These are phyloP conservation scores for Plenodomus tracheiphilus DNA, from an alignment of 2,329 filamentous ascomycete genomes.

Conservation along the genomic window DNA sequence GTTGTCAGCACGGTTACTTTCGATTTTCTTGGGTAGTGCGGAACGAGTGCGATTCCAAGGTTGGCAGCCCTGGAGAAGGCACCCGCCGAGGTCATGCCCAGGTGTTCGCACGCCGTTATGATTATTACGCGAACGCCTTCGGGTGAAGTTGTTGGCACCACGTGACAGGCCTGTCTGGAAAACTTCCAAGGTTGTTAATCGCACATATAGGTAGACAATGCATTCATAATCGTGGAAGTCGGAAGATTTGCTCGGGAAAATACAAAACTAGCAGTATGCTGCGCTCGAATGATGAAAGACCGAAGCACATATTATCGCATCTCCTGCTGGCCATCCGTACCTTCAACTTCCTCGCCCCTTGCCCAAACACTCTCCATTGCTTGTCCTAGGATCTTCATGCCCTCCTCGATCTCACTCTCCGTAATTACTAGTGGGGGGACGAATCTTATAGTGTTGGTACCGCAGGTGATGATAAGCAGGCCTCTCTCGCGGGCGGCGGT, in stretches of 20 bases:
- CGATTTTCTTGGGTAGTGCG: too few species aligned
- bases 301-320: conserved; percentile 24
- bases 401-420: conserved; percentile 77
- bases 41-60: too few species aligned
- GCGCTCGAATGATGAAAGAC: conserved; percentile 12
- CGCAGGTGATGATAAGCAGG: conserved; percentile 86
- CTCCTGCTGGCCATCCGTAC: conserved; percentile 40
- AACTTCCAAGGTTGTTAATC: too few species aligned
- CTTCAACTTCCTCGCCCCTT: conserved; percentile 37
- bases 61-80: too few species aligned
- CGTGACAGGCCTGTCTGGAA: too few species aligned
- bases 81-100: too few species aligned
- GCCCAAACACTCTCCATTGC: conserved; percentile 61
- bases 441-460: conserved; percentile 88
- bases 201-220: neutral
- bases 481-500: conserved; percentile 86
- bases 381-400: conserved; percentile 74
- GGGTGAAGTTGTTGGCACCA: neutral
- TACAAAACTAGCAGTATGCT: conserved; percentile 11
- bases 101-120: neutral
- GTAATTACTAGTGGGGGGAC: conserved; percentile 84
- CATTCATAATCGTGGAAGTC: neutral
- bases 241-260: neutral
- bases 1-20: too few species aligned
- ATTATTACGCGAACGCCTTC: neutral